Evolutionary conservation across 2,329 filamentous ascomycete species (phyloP).

Genomic region (Aspergillus ustus): DNA sequence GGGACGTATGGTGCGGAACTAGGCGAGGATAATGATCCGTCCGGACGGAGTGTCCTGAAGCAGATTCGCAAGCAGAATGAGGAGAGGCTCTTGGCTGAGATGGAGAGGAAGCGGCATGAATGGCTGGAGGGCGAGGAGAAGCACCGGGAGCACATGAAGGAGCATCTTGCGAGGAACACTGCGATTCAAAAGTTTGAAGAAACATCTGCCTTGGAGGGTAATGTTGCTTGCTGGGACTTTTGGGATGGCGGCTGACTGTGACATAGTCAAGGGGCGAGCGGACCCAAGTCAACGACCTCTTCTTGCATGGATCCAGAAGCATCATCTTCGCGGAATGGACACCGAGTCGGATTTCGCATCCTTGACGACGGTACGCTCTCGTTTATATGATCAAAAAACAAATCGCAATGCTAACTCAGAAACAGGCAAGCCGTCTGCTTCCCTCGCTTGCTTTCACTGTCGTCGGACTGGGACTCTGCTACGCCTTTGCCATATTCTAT

Average conservation of each 20-base stretch:
- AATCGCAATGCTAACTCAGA: neutral
- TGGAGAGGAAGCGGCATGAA: conserved; percentile 54
- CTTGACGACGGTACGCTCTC: conserved; percentile 40
- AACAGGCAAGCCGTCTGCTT: conserved; percentile 50
- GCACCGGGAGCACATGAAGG: conserved; percentile 39
- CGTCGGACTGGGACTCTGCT: conserved; percentile 46
- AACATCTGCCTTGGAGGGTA: conserved; percentile 42
- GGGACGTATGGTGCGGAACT: conserved; percentile 48
- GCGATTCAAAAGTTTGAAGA: conserved; percentile 43
- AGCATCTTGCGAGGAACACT: conserved; percentile 39
- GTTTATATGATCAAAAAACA: too few species aligned
- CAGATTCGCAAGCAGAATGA: conserved; percentile 47
- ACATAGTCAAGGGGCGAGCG: conserved; percentile 42
- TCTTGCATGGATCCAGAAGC: conserved; percentile 50
- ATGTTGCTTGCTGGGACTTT: neutral
- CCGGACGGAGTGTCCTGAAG: conserved; percentile 48
- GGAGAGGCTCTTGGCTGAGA: conserved; percentile 44
- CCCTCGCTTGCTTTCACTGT: conserved; percentile 49
- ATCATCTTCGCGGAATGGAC: conserved; percentile 44
- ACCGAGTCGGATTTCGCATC: conserved; percentile 38
- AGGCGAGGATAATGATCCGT: conserved; percentile 47
- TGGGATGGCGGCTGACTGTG: neutral
- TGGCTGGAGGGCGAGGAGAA: conserved; percentile 59
- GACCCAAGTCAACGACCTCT: conserved; percentile 45
- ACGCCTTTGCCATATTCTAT: conserved; percentile 54